Base-by-base conservation (phyloP, 768 basidiomycete genomes). In the Candolleomyces eurysporus region DNA sequence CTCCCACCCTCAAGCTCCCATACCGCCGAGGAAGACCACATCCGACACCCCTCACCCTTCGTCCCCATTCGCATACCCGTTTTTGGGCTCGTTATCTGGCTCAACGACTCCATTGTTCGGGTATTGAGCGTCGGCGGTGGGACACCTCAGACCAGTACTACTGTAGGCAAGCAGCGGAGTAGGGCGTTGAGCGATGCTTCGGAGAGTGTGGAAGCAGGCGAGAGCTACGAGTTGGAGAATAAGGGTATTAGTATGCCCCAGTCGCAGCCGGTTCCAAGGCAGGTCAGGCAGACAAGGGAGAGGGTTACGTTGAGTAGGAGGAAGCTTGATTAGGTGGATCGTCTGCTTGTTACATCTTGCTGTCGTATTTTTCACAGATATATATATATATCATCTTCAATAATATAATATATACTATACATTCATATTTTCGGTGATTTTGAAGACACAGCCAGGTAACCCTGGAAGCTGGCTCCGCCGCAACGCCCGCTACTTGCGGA, bases 31-130 rank as follows among this genome's bases (percentile, higher is more conserved):
- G 66, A 68, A 52, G 80, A 82, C 51, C 60, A 67, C 16, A 75
- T 85, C 61, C 78, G 81, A 40, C 89, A 90, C 69, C 88, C 91
- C 6, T 90, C 89, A 32, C 90, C 91, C 1, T 86, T 86, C 67
- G 66, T 95, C 42, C 94, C 94, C 0, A 89, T 92, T 63, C 87
- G 92, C 49, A 69, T 95, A 17, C 92, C 87, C 0, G 79, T 94
- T 51, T 94, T 95, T 70, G 82, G 81, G 0, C 71, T 82, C 14
- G 90, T 94, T 7, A 84, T 94, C 62, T 83, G 83, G 78, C 73
- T 93, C 9, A 92, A 94, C 67, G 88, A 93, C 65, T 71, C 76
- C 59, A 79, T 93, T 59, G 86, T 93, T 39, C 77, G 77, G 26
- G 70, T 87, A 16, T 74, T 91, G 36, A 89, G 84, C 63, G 74